Base-by-base conservation (phyloP, 164 flowering plant genomes). In the Vitis rupestris region DNA sequence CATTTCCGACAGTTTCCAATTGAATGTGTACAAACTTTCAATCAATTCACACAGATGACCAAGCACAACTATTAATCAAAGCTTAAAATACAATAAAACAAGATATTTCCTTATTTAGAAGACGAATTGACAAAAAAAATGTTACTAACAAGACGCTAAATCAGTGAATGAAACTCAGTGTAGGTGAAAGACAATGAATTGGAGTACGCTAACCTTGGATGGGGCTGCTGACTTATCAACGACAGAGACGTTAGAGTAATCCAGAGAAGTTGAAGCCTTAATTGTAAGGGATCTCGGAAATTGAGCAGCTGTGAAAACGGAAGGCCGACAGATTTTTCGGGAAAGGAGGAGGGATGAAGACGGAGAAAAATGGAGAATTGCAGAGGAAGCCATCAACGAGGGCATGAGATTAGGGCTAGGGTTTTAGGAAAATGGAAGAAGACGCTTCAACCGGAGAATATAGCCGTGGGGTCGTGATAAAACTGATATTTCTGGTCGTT, bases 211-310 rank as follows among this genome's bases (percentile, higher is more conserved):
- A 59, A 85, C 90, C 83, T 82, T 87, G 49, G 70, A 67, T 50
- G 79, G 81, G 62, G 19, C 44, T 31, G 77, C 67, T 6, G 78
- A 58, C 51, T 79, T 77, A 27, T 71, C 72, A 10, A 30, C 56
- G 30, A 70, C 70, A 8, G 79, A 64, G 56, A 60, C 55, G 1
- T 74, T 52, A 16, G 86, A 76, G 59, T 71, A 71, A 55, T 72
- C 82, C 9, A 80, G 48, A n/a, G 84, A 78, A 59, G 85, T 59
- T 12, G 85, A 76, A 59, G 89, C 86, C 51, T 59, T 73, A 8
- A 82, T 49, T 10, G 52, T 65, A 7, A 79, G 66, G 61, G 74
- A 66, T 63, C 73, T 81, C 0, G 47, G n/a, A 55, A 59, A 71
- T 53, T 13, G 12, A 8, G 64, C 15, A 13, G 31, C 16, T 23